Percentiles rank a stretch among this genome's conserved stretches.
Conservation (phyloP, 257 asterid species). For the Paulownia fortunei region DNA sequence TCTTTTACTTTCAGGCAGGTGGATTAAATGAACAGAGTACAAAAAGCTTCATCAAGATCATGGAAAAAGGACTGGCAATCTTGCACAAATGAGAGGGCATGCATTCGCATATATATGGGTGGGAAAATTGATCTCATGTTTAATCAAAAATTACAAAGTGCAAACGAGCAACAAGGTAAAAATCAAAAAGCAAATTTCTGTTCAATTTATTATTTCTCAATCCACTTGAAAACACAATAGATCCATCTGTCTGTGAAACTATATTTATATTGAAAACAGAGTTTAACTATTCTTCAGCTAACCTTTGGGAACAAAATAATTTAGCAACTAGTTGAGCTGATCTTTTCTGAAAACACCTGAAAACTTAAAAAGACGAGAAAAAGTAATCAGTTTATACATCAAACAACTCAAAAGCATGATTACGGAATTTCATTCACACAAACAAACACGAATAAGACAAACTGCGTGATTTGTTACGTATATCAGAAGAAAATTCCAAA, state of each 20-base stretch:
- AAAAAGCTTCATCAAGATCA: no score
- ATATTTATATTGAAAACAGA: neutral
- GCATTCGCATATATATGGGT: no score
- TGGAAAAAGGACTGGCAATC: no score
- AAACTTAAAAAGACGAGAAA: neutral
- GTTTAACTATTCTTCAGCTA: neutral
- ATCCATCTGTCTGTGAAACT: neutral
- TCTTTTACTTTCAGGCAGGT: no score
- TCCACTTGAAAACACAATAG: neutral
- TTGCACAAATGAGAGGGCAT: no score
- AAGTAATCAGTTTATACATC: neutral
- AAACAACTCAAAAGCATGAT: neutral
- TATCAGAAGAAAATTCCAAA: neutral
- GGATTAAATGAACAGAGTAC: no score
- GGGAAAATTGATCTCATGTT: no score
- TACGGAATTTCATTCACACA: neutral
- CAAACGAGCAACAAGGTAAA: neutral
- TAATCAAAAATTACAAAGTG: no score
- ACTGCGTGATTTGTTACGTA: no score
- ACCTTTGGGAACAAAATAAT: neutral
- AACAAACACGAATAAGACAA: neutral
- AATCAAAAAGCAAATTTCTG: neutral
- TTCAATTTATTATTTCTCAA: neutral
- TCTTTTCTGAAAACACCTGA: neutral
- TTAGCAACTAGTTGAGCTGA: neutral